Conservation (phyloP, 2,329 filamentous ascomycete species). For the Beauveria caledonica region DNA sequence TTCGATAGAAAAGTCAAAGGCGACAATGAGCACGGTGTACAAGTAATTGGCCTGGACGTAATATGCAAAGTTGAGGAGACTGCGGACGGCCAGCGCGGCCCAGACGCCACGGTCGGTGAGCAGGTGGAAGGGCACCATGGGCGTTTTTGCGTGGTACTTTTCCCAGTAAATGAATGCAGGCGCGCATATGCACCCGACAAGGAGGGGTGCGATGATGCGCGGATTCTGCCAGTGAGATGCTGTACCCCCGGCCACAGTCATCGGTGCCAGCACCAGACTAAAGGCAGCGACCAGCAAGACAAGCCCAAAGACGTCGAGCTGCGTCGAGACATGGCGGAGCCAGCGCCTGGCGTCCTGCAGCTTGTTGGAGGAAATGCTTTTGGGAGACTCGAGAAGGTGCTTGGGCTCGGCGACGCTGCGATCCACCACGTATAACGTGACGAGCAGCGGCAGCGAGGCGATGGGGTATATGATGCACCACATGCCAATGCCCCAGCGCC, state of each 20-base stretch:
- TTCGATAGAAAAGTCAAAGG: constrained; percentile 46
- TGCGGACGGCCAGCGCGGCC: constrained; percentile 48
- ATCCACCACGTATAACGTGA: constrained; percentile 30
- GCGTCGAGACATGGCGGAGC: constrained; percentile 41
- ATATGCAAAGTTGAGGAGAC: constrained; percentile 44
- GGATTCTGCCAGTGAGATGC: constrained; percentile 40
- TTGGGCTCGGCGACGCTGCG: constrained; percentile 13
- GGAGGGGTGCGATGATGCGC: constrained; percentile 42
- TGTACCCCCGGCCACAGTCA: constrained; percentile 47
- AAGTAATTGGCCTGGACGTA: constrained; percentile 51
- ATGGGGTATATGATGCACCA: constrained; percentile 54
- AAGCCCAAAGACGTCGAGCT: constrained; percentile 45
- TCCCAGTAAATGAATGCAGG: constrained; percentile 48
- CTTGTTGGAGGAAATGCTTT: background rate
- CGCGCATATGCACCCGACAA: constrained; percentile 40
- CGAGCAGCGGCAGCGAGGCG: constrained; percentile 45
- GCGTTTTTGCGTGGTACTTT: constrained; percentile 34
- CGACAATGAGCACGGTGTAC: constrained; percentile 50
- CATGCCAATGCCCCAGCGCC: constrained; percentile 59
- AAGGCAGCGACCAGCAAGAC: constrained; percentile 36
- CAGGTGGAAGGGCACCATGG: constrained; percentile 50
- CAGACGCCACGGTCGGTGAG: constrained; percentile 53
- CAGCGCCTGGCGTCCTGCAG: background rate
- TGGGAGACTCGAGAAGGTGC: background rate
- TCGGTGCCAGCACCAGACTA: constrained; percentile 38